Conservation (phyloP, 116 monocot species). For the Papilionanthe hybrid region DNA sequence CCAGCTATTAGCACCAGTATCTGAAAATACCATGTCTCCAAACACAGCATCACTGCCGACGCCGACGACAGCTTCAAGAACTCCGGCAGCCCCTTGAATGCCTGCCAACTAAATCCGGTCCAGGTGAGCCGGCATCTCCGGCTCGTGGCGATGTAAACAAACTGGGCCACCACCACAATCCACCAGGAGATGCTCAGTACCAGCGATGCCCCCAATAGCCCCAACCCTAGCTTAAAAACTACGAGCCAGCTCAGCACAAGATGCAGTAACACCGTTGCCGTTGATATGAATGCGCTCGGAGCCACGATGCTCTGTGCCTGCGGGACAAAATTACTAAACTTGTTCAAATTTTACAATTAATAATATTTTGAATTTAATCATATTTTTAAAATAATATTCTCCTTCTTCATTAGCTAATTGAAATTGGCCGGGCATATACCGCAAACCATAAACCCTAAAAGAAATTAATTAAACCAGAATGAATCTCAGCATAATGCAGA, state of each 20-base stretch:
- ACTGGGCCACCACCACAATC: conserved; percentile 57
- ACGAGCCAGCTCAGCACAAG: conserved; percentile 47
- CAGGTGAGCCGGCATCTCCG: conserved; percentile 53
- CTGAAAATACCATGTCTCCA: conserved; percentile 88
- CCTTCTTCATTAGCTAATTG: too few species aligned
- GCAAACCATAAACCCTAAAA: too few species aligned
- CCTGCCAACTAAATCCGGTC: conserved; percentile 60
- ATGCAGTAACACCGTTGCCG: conserved; percentile 42
- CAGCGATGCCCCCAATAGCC: conserved; percentile 68
- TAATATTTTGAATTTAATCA: too few species aligned
- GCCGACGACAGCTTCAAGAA: conserved; percentile 67
- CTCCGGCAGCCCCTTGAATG: conserved; percentile 47
- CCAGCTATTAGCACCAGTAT: conserved; percentile 75
- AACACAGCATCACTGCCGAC: conserved; percentile 80
- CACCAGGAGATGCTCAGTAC: conserved; percentile 73
- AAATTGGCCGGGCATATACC: too few species aligned
- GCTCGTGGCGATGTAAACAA: conserved; percentile 53
- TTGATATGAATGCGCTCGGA: conserved; percentile 69
- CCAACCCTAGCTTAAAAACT: conserved; percentile 44
- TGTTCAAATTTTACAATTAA: conserved; percentile 44
- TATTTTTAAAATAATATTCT: too few species aligned
- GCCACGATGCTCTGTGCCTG: conserved; percentile 84
- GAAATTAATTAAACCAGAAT: too few species aligned
- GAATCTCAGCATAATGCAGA: too few species aligned
- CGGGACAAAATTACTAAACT: conserved; percentile 32